Conservation (phyloP, 805 yeast genomes). For the Ascoidea asiatica region DNA sequence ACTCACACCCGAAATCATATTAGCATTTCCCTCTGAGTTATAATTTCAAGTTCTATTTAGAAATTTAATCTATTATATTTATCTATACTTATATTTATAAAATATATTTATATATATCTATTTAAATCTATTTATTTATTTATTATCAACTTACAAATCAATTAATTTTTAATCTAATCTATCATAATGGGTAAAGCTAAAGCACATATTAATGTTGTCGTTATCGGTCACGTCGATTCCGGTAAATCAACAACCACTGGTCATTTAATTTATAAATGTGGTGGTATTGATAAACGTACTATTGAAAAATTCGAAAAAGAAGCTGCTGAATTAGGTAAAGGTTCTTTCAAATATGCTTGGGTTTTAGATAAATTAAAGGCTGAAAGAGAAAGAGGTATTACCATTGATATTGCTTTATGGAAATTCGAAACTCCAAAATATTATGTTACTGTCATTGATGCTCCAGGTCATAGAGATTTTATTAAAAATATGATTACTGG, state of each 20-base stretch:
- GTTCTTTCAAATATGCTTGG: constrained; percentile 98
- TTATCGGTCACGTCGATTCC: constrained; percentile 99
- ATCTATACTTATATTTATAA: too few species aligned
- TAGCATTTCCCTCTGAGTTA: too few species aligned
- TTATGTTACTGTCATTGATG: constrained; percentile 84
- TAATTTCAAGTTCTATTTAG: too few species aligned
- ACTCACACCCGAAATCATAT: too few species aligned
- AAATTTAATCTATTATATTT: too few species aligned
- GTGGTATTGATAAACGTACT: constrained; percentile 98
- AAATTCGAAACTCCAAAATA: constrained; percentile 86
- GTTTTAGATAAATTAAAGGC: constrained; percentile 91
- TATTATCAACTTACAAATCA: too few species aligned
- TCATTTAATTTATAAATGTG: constrained; percentile 98
- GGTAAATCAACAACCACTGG: constrained; percentile 99
- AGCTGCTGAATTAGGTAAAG: constrained; percentile 95
- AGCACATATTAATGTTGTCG: constrained; percentile 99
- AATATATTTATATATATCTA: too few species aligned
- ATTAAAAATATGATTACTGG: constrained; percentile 94
- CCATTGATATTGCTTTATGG: constrained; percentile 88
- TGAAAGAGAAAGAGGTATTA: constrained; percentile 95
- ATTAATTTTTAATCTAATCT: too few species aligned
- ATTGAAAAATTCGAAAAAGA: constrained; percentile 97
- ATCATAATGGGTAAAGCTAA: constrained; percentile 98
- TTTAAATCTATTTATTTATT: too few species aligned
- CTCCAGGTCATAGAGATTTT: constrained; percentile 95